phyloP scores from a whole-genome alignment of 192 early-diverging fungal species.

The Podila minutissima region DNA sequence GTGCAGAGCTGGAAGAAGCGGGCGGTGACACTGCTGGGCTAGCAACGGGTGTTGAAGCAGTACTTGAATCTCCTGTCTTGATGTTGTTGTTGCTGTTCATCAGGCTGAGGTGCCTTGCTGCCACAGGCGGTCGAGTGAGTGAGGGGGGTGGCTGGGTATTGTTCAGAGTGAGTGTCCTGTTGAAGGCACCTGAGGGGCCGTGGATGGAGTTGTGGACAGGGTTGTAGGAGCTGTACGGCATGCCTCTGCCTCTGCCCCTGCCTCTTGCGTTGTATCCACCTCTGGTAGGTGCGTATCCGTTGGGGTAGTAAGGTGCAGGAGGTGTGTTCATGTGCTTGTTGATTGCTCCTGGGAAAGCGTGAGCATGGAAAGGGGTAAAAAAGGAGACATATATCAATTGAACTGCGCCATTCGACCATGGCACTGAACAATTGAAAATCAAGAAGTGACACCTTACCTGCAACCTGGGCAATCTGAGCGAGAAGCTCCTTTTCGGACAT shows the following conservation, averaged over 20 bases:
- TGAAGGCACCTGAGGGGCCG: conserved; percentile 5
- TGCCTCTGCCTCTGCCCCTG: conserved; percentile 17
- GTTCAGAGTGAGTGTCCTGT: conserved; percentile 36
- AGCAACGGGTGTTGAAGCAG: background rate
- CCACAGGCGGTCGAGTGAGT: background rate
- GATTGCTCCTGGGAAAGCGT: conserved; percentile 23
- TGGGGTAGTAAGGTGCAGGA: conserved; percentile 1
- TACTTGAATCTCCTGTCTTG: background rate
- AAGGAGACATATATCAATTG: background rate
- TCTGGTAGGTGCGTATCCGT: background rate
- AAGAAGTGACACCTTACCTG: conserved; percentile 10
- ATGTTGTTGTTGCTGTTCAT: conserved; percentile 16
- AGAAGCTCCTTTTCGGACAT: conserved; percentile 50
- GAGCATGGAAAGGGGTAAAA: background rate
- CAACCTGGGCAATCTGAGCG: conserved; percentile 43
- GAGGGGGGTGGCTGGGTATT: conserved; percentile 1
- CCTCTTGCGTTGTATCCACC: conserved; percentile 23
- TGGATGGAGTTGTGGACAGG: background rate
- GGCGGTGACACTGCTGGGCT: background rate
- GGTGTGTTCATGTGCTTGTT: conserved; percentile 41
- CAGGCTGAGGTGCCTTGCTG: conserved; percentile 31
- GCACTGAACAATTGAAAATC: too few relatives aligned
- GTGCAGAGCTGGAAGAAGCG: background rate
- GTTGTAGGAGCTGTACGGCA: background rate
- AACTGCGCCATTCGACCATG: too few relatives aligned